Evolutionary conservation across 2,329 filamentous ascomycete genomes (phyloP).

Genomic region (Xylaria digitata): DNA sequence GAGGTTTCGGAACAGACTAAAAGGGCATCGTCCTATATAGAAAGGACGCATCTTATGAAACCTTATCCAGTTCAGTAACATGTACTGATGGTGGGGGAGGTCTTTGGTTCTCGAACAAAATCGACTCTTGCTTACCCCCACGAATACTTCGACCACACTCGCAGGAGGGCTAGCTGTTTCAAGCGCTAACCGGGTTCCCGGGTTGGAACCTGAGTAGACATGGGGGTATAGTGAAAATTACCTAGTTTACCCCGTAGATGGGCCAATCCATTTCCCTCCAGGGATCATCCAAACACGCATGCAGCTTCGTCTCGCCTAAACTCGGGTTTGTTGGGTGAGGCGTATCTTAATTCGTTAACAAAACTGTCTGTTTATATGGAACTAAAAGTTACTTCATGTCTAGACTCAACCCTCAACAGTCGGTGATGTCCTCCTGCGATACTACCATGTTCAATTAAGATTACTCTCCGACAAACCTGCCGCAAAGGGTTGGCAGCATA

Average conservation of each 20-base stretch:
- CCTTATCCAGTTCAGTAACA: conserved; percentile 12
- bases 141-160: conserved; percentile 18
- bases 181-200: conserved; percentile 36
- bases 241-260: conserved; percentile 20
- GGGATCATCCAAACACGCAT: conserved; percentile 31
- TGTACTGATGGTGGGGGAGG: conserved; percentile 24
- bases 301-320: conserved; percentile 29
- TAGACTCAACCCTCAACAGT: conserved; percentile 11
- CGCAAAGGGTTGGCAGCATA: conserved; percentile 19
- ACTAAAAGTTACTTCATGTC: conserved; percentile 11
- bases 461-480: conserved; percentile 1
- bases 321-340: conserved; percentile 16
- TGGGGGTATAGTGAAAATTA: conserved; percentile 23
- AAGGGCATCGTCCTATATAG: conserved; percentile 11
- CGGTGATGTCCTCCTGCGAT: conserved; percentile 21
- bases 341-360: conserved; percentile 30
- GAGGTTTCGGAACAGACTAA: conserved; percentile 10
- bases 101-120: conserved; percentile 34
- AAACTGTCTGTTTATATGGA: conserved; percentile 13
- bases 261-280: conserved; percentile 23
- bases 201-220: conserved; percentile 21
- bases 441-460: conserved; percentile 16
- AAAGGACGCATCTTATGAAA: conserved; percentile 13
- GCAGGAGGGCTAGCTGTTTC: neutral
- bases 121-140: conserved; percentile 34